Evolutionary conservation across 106 monocot species (phyloP).

Genomic region (Phalaenopsis equestris): DNA sequence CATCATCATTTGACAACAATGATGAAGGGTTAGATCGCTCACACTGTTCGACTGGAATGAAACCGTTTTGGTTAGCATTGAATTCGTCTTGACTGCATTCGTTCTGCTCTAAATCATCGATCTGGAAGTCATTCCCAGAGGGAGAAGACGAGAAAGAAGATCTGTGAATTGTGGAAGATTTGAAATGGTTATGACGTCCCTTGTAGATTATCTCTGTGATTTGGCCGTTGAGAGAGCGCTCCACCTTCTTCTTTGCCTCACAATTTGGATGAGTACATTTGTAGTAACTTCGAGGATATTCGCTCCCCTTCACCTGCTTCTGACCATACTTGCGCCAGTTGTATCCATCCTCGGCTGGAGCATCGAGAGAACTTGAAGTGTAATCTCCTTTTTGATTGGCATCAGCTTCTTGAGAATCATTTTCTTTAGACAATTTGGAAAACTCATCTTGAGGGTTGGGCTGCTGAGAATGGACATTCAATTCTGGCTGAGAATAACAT

Average conservation of each 20-base stretch:
- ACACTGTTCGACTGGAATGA: conserved; percentile 25
- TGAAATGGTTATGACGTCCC: conserved; percentile 67
- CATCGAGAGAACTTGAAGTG: conserved; percentile 20
- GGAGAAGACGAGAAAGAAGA: conserved; percentile 14
- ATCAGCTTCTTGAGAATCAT: conserved; percentile 27
- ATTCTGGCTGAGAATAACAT: conserved; percentile 5
- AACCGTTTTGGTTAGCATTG: conserved; percentile 23
- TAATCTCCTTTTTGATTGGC: conserved; percentile 33
- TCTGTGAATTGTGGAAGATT: conserved; percentile 40
- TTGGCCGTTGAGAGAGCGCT: conserved; percentile 63
- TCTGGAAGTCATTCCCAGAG: conserved; percentile 17
- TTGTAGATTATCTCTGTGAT: conserved; percentile 86
- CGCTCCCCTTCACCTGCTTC: conserved; percentile 88
- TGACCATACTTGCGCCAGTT: conserved; percentile 98
- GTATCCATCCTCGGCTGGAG: conserved; percentile 67
- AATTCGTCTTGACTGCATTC: conserved; percentile 21
- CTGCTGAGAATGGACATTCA: conserved; percentile 11
- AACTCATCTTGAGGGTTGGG: conserved; percentile 16
- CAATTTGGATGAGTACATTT: conserved; percentile 87
- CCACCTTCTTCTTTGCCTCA: conserved; percentile 78
- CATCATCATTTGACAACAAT: conserved; percentile 47
- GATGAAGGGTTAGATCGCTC: conserved; percentile 33
- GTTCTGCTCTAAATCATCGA: conserved; percentile 30
- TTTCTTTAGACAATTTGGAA: conserved; percentile 20
- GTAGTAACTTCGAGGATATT: conserved; percentile 85